Conservation (phyloP, 495 filamentous ascomycete genomes). For the Podospora sp. region DNA sequence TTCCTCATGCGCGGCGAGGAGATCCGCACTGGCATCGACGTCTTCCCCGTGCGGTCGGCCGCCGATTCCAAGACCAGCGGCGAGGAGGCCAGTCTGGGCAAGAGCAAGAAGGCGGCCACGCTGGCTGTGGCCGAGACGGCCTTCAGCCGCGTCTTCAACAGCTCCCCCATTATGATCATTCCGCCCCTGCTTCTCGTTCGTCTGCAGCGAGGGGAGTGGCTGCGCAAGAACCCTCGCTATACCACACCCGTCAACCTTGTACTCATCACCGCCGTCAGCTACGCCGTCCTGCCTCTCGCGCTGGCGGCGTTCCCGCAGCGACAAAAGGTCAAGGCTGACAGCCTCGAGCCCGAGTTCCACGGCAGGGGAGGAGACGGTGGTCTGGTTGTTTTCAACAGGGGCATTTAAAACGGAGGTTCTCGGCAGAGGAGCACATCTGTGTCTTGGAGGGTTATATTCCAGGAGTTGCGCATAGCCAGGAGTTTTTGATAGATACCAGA, state of each 20-base stretch:
- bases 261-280: constrained; percentile 75
- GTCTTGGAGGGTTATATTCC: background rate
- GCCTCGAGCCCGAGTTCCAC: constrained; percentile 81
- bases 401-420: constrained; percentile 59
- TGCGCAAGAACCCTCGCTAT: constrained; percentile 70
- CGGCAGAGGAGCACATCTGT: background rate
- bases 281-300: constrained; percentile 83
- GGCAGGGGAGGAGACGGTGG: constrained; percentile 71
- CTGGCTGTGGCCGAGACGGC: constrained; percentile 92
- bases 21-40: constrained; percentile 88
- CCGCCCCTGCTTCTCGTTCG: constrained; percentile 83
- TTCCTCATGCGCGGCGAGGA: constrained; percentile 98
- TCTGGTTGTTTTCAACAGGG: constrained; percentile 87
- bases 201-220: constrained; percentile 75
- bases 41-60: constrained; percentile 75
- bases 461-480: constrained; percentile 20
- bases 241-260: constrained; percentile 81
- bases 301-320: constrained; percentile 90
- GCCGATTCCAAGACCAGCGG: constrained; percentile 55
- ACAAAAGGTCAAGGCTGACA: constrained; percentile 71
- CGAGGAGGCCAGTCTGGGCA: constrained; percentile 71
- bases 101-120: constrained; percentile 82
- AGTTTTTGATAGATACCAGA: constrained; percentile 16
- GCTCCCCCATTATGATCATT: constrained; percentile 95
- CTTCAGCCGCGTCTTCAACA: constrained; percentile 83